A percentile compares a stretch with the other conserved stretches of the same genome.
These are phyloP conservation scores for Knoxdaviesia proteae DNA, from an alignment of 2,329 filamentous ascomycete genomes.

Conservation along the genomic window DNA sequence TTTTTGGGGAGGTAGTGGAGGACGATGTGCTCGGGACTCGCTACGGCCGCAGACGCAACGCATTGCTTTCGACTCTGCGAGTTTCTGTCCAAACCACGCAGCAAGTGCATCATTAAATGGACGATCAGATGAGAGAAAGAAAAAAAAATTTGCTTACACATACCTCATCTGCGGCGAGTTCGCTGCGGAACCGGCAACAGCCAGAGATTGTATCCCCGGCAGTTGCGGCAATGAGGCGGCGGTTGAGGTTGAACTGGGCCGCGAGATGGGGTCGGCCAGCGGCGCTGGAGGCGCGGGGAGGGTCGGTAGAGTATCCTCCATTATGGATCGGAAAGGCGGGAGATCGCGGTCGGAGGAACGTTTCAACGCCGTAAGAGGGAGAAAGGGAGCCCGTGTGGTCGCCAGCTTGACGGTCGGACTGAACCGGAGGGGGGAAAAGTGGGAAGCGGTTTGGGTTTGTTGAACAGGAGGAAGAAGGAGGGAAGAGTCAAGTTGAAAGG, in stretches of 20 bases:
- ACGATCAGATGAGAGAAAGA: neutral
- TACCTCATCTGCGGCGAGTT: slow-evolving; percentile 26
- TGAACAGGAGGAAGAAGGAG: no score
- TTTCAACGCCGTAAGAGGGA: neutral
- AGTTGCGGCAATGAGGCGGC: slow-evolving; percentile 23
- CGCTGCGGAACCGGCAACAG: slow-evolving; percentile 17
- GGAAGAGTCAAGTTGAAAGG: no score
- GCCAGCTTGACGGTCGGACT: neutral
- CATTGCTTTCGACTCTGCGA: no score
- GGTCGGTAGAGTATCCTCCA: slow-evolving; percentile 24
- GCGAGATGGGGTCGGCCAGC: slow-evolving; percentile 24
- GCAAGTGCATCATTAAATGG: neutral
- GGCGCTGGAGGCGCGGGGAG: slow-evolving; percentile 17
- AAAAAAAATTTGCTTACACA: slow-evolving; percentile 8
- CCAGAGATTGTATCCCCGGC: slow-evolving; percentile 23
- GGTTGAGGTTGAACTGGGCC: slow-evolving; percentile 27
- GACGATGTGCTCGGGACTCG: no score
- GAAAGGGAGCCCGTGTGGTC: neutral
- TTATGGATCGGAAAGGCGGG: slow-evolving; percentile 9
- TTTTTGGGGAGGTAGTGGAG: no score
- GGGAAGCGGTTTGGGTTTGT: no score
- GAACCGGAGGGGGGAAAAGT: no score
- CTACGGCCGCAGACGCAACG: no score
- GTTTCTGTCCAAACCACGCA: no score
- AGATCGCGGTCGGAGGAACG: neutral